Evolutionary conservation across 768 basidiomycete genomes (phyloP), one percentile per base, ranked within the genome.

Genomic region (Auricularia cornea): DNA sequence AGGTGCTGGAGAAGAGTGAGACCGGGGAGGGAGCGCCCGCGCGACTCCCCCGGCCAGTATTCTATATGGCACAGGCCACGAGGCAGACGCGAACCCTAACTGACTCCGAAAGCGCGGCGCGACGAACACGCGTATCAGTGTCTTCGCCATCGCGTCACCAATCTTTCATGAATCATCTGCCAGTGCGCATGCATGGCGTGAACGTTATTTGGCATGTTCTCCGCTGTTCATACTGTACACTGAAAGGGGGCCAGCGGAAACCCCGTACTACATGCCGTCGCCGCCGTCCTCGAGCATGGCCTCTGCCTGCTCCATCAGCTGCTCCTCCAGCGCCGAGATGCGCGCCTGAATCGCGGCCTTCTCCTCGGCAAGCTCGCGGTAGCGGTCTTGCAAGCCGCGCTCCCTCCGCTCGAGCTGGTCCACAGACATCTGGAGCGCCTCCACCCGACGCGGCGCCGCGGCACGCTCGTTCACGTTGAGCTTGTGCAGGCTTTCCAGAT

Each of bases 341-440:
- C 86, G 80, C 26, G 75, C 78, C 68, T 82, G 80, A 2, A 82
- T 76, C 59, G 88, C 88, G 59, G 81, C 75, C 68, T 84, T 79
- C 75, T 94, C 89, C 63, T 79, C 76, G 63, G 88, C 85, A 65
- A 98, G 73, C 68, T 94, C 94, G n/a, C 84, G 85, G 74, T 96
- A 97, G 59, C 85, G 78, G 67, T 82, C 82, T 75, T 99, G 97
- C 67, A 97, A 76, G 68, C 84, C 74, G 61, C 81, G 77, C 75
- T 98, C 97, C 67, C 90, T 80, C 64, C 80, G 77, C 72, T 92
- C 88, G 31, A 98, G 79, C 66, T 76, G 79, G 40, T 89, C 88
- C 28, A 98, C 95, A 72, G 98, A 95, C 69, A 93, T 92, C 72
- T 85, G 85, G 67, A 97, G 81, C n/a, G 80, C 77, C 59, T 85